A percentile compares a stretch with the other conserved stretches of the same genome.
These are phyloP conservation scores for Pyrenophora seminiperda DNA, from an alignment of 2,329 filamentous ascomycete species.

Conservation along the genomic window DNA sequence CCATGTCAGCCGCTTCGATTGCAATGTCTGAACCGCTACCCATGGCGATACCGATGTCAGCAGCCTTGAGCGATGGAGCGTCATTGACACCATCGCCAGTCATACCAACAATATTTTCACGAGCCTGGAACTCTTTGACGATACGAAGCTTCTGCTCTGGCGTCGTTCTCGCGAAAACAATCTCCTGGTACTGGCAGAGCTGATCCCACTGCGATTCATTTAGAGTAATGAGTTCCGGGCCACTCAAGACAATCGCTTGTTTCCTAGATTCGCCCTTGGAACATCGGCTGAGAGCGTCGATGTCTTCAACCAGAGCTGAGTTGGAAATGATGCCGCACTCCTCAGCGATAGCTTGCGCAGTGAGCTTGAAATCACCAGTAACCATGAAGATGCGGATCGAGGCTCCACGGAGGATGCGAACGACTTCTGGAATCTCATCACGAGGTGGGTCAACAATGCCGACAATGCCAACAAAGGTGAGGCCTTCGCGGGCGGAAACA, in stretches of 20 bases:
- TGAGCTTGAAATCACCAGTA: conserved; percentile 77
- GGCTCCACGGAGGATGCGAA: conserved; percentile 68
- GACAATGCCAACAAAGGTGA: conserved; percentile 62
- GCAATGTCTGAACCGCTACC: conserved; percentile 65
- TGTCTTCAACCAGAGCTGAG: conserved; percentile 57
- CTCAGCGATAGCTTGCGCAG: conserved; percentile 72
- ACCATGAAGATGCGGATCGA: conserved; percentile 83
- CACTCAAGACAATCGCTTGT: conserved; percentile 42
- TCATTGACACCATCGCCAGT: conserved; percentile 58
- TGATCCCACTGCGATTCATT: conserved; percentile 72
- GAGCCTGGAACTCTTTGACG: conserved; percentile 72
- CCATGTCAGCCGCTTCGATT: conserved; percentile 67
- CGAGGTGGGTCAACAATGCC: conserved; percentile 66
- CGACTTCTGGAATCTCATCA: conserved; percentile 63
- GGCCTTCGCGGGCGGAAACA: conserved; percentile 55
- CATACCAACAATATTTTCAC: conserved; percentile 61
- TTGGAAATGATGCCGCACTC: conserved; percentile 73
- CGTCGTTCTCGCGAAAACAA: conserved; percentile 74
- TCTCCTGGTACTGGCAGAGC: conserved; percentile 69
- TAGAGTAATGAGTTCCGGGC: conserved; percentile 63
- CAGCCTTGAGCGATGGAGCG: conserved; percentile 61
- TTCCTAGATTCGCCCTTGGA: conserved; percentile 32
- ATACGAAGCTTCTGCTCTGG: conserved; percentile 81
- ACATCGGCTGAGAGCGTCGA: conserved; percentile 56
- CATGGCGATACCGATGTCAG: conserved; percentile 65